Evolutionary conservation across 306 rosid species (phyloP), one percentile per base, ranked within the genome.

Genomic region (Luffa aegyptiaca): DNA sequence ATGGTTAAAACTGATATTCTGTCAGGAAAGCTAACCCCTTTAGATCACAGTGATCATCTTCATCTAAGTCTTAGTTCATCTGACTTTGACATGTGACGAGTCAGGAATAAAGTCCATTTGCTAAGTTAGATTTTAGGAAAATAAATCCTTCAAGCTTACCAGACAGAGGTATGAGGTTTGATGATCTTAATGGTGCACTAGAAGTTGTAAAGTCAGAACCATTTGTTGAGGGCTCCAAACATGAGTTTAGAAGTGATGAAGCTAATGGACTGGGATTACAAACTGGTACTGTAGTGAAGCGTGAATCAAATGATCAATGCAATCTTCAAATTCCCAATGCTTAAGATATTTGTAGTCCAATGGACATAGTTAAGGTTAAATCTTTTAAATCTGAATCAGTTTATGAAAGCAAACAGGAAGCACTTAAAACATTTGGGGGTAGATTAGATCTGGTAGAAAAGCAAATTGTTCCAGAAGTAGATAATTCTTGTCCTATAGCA

Each of bases 131-230:
- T 57, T 57, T 86, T 52, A 79, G 78, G 13, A 73, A 70, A 87
- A 73, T 72, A 72, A 63, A 76, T 74, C 68, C 90, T 48, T 45
- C 26, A 45, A 83, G 61, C 76, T 77, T 83, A 69, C 61, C 84
- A 3, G 83, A 80, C 62, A 69, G 68, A 79, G 79, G 20, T 41
- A 69, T 80, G 66, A 74, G 80, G 37, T 61, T 73, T 36, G 82
- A 72, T 77, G 88, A 73, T 84, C 66, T 66, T 37, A 82, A 76
- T 74, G 79, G 83, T 42, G 84, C 78, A 83, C 83, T 84, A 76
- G 88, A 84, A 81, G 74, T 61, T 20, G 92, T 95, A 16, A 95
- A 95, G 82, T 55, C 92, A 46, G 98, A 95, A 75, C 97, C 97
- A 51, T 72, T 81, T 62, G 93, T 89, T 64, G 97, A 84, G 82